phyloP scores from a whole-genome alignment of 192 early-diverging fungal species.

The Linderina pennispora region DNA sequence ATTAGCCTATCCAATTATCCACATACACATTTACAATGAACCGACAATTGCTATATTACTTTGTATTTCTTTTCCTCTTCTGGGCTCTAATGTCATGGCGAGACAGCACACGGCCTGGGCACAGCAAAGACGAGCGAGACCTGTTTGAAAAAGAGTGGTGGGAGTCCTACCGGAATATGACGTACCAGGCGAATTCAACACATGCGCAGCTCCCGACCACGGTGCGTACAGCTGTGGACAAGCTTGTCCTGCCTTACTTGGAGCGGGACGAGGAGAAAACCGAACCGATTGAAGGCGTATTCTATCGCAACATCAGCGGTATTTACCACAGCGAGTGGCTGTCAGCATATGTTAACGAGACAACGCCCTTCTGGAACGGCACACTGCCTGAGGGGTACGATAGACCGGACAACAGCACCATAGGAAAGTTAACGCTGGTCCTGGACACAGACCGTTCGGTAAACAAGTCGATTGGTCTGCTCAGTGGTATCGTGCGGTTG shows the following conservation, averaged over 20 bases:
- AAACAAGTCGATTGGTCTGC: conserved; percentile 1
- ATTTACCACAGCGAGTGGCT: conserved; percentile 15
- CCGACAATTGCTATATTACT: background rate
- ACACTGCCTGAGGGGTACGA: conserved; percentile 6
- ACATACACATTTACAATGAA: conserved; percentile 3
- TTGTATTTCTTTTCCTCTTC: conserved; percentile 5
- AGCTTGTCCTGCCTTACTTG: conserved; percentile 1
- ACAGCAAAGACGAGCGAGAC: conserved; percentile 7
- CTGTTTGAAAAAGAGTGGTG: conserved; percentile 30
- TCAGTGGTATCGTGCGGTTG: conserved; percentile 13
- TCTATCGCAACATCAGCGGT: conserved; percentile 8
- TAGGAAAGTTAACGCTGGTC: conserved; percentile 9
- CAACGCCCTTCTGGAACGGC: conserved; percentile 1
- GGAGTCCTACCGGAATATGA: conserved; percentile 13
- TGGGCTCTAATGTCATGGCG: conserved; percentile 10
- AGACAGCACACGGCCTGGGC: background rate
- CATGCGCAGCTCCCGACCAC: conserved; percentile 11
- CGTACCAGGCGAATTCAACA: conserved; percentile 22
- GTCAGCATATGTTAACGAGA: conserved; percentile 4
- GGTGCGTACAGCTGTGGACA: conserved; percentile 5
- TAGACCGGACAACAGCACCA: conserved; percentile 10
- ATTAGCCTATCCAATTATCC: too few species aligned
- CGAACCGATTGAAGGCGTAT: background rate
- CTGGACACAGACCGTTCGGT: conserved; percentile 3
- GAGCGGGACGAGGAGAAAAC: background rate